phyloP scores from a whole-genome alignment of 225 moss, liverwort and hornwort species.

The Sphagnum contortum region DNA sequence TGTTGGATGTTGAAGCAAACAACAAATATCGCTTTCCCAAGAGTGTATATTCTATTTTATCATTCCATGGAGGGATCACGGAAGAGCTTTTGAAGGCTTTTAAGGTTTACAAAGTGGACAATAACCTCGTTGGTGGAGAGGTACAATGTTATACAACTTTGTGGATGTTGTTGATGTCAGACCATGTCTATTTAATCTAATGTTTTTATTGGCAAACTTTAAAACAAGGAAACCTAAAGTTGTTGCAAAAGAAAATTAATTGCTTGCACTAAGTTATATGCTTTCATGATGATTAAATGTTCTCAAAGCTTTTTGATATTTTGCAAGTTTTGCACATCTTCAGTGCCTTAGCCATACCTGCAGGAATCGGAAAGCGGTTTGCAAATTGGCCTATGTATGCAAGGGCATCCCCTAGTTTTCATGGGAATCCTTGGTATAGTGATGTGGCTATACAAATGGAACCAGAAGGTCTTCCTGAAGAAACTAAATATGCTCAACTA shows the following conservation, averaged over 20 bases:
- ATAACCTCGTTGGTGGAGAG: no score
- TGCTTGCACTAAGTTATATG: no score
- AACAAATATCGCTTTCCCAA: not conserved
- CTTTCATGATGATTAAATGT: no score
- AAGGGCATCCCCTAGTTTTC: conserved; percentile 2
- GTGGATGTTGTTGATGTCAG: no score
- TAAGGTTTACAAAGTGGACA: no score
- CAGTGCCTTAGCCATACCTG: conserved; percentile 4
- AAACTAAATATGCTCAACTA: conserved; percentile 3
- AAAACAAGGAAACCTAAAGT: no score
- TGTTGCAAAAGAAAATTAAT: no score
- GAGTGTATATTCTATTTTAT: not conserved
- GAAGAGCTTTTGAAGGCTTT: not conserved
- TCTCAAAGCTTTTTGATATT: not conserved
- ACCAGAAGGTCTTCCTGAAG: not conserved
- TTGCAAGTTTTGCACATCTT: not conserved
- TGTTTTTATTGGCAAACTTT: no score
- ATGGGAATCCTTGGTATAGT: not conserved
- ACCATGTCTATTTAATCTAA: no score
- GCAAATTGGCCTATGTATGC: conserved; percentile 8
- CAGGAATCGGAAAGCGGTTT: not conserved
- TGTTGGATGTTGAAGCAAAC: not conserved
- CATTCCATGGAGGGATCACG: not conserved
- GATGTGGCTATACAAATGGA: conserved; percentile 6
- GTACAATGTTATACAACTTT: no score